Evolutionary conservation across 441 rosid genomes (phyloP).

Genomic region (Cnidoscolus chayamansa): DNA sequence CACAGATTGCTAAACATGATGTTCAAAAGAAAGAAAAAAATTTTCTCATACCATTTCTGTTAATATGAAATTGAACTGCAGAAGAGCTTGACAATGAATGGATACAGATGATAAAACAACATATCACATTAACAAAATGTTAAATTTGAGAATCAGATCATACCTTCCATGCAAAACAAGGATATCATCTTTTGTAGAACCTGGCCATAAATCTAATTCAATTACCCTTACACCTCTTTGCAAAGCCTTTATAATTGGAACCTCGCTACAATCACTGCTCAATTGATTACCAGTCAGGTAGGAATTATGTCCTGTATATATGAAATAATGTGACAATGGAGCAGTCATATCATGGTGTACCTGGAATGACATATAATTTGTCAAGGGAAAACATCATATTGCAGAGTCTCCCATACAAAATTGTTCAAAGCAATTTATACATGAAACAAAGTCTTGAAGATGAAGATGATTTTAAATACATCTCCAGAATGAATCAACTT

Average conservation of each 20-base stretch:
- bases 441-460: neutral
- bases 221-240: constrained; percentile 80
- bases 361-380: constrained; percentile 37
- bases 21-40: neutral
- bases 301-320: constrained; percentile 86
- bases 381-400: constrained; percentile 20
- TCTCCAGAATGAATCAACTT: neutral
- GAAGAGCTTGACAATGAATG: neutral
- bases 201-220: constrained; percentile 92
- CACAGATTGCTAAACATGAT: neutral
- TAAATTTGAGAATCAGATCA: neutral
- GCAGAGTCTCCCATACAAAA: neutral
- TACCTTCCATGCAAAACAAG: constrained; percentile 93
- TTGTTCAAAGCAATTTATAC: constrained; percentile 9
- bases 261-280: constrained; percentile 85
- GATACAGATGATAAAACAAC: neutral
- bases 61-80: too few species aligned
- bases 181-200: constrained; percentile 59
- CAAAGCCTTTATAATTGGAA: constrained; percentile 70
- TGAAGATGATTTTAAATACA: neutral
- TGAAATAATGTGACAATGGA: constrained; percentile 80
- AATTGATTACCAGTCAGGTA: constrained; percentile 90
- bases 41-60: neutral
- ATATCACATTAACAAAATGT: neutral
- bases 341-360: constrained; percentile 86